phyloP scores from a whole-genome alignment of 768 basidiomycete species.

The Dictyophora rubrovolvata region DNA sequence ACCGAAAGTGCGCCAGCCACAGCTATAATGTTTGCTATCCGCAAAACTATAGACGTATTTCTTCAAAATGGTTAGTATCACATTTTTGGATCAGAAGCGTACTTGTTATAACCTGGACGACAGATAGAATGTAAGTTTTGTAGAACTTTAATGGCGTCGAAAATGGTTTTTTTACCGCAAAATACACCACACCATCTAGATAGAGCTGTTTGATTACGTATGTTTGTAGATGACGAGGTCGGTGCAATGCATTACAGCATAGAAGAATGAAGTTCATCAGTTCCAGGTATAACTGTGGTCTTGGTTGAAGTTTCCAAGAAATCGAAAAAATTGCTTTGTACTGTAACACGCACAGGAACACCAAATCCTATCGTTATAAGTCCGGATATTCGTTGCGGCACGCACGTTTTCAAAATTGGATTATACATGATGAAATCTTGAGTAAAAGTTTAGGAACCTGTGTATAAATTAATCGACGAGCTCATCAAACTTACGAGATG shows the following conservation, averaged over 20 bases:
- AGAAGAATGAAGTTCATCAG: constrained; percentile 22
- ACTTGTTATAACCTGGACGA: background rate
- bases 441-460: background rate
- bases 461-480: background rate
- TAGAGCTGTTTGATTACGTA: constrained; percentile 21
- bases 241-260: constrained; percentile 25
- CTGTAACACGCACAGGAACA: background rate
- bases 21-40: background rate
- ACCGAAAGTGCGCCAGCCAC: background rate
- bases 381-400: background rate
- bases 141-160: background rate
- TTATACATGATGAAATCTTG: background rate
- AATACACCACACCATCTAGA: constrained; percentile 27
- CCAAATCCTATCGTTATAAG: background rate
- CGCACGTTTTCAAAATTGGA: background rate
- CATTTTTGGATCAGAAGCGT: background rate
- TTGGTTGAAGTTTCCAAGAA: background rate
- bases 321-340: no score
- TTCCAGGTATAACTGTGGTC: constrained; percentile 26
- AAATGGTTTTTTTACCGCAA: constrained; percentile 19
- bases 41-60: background rate
- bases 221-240: constrained; percentile 20
- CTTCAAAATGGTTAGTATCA: background rate
- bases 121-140: background rate
- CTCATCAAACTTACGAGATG: background rate